Base-by-base conservation (phyloP, 768 basidiomycete species). In the Macrolepiota dolichaula region DNA sequence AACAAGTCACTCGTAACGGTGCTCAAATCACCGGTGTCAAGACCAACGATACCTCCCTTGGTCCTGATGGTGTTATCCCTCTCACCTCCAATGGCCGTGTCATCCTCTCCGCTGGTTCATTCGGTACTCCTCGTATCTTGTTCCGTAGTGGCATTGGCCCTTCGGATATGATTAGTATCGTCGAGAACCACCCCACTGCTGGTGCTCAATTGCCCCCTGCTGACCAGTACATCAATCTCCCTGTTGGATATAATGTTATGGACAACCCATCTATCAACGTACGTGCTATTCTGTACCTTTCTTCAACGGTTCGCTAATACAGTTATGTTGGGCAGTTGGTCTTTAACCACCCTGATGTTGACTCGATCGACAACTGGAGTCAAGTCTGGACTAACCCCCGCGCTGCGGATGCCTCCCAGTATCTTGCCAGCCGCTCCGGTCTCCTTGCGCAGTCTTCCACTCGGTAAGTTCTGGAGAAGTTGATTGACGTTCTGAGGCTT, bases 361-460 rank as follows among this genome's bases (percentile, higher is more conserved):
- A 87, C 66, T 78, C 83, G 1, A 86, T 86, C 66, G 83, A 87
- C n/a, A 86, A 85, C 70, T 88, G 85, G 86, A 81, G 79, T 1
- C 64, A 79, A 40, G 81, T 86, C 2, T 86, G 82, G 83, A 70
- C 72, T 35, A 72, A 73, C 69, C 85, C 86, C 25, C 77, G 80
- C 19, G 68, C 81, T 7, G 83, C 84, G 2, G 86, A 88, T 63
- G 80, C 81, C 12, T 73, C 76, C 10, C 83, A 85, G 65, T 88
- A 87, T 65, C 71, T 83, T 32, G 68, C 70, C 38, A 71, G 69
- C 64, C 81, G 81, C 57, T 79, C 82, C 15, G 85, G 86, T 22
- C 79, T 86, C 53, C 79, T 87, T 57, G 79, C 85, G 0, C 74
- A 79, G 51, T 77, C 85, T 1, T 86, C 85, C 2, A 82, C 85